A percentile compares a stretch with the other conserved stretches of the same genome.
These are phyloP conservation scores for Neonectria magnoliae DNA, from an alignment of 2,329 filamentous ascomycete genomes.

Conservation along the genomic window DNA sequence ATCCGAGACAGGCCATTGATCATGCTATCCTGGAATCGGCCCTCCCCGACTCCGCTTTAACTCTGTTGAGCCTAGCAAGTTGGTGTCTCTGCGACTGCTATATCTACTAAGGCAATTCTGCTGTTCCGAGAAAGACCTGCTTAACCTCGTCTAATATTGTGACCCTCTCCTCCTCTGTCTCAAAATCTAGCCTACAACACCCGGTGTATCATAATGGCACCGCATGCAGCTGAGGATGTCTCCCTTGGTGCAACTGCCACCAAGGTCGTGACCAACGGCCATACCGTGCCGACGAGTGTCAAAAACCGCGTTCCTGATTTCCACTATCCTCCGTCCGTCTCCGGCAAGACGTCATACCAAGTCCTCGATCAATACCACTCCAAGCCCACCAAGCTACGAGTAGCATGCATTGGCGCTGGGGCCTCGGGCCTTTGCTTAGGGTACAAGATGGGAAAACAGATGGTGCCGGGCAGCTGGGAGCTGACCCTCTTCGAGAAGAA, in stretches of 20 bases:
- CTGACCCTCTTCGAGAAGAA: slow-evolving; percentile 49
- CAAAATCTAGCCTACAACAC: background rate
- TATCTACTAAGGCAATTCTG: slow-evolving; percentile 8
- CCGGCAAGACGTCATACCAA: slow-evolving; percentile 38
- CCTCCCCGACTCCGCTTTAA: background rate
- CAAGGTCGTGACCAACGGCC: slow-evolving; percentile 19
- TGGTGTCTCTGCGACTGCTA: slow-evolving; percentile 1
- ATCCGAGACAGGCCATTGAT: slow-evolving; percentile 19
- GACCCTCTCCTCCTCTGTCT: background rate
- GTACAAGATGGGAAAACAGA: slow-evolving; percentile 45
- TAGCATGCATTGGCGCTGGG: slow-evolving; percentile 45
- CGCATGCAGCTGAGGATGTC: slow-evolving; percentile 23
- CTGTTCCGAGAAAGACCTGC: background rate
- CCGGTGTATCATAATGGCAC: slow-evolving; percentile 18
- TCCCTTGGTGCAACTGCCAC: slow-evolving; percentile 1
- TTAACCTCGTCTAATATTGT: background rate
- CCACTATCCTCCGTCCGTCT: slow-evolving; percentile 39
- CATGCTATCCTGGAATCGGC: slow-evolving; percentile 9
- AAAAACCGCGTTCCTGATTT: slow-evolving; percentile 31
- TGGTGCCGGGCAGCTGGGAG: slow-evolving; percentile 44
- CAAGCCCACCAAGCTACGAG: slow-evolving; percentile 47
- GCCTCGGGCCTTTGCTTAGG: slow-evolving; percentile 43
- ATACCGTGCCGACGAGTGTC: slow-evolving; percentile 7
- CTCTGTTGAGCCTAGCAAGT: background rate
- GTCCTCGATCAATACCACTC: slow-evolving; percentile 48